Conservation (phyloP, 352 stramenopile genomes). For the Globisporangium megalacanthum region DNA sequence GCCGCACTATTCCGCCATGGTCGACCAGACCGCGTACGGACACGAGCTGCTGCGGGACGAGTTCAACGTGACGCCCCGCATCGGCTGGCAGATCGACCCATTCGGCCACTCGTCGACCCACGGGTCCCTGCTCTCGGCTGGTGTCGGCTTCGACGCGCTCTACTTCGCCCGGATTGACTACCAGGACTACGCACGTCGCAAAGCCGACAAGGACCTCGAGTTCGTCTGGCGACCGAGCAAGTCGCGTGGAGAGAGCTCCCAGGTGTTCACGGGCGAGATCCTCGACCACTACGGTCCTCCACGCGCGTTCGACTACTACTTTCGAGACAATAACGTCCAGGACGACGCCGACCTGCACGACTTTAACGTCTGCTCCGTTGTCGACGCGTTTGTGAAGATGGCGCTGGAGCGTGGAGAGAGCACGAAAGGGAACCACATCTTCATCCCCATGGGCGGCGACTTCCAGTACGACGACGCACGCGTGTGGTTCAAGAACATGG, state of each 20-base stretch:
- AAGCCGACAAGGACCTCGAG: slow-evolving; percentile 86
- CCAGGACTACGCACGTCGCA: slow-evolving; percentile 91
- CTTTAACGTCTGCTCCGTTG: slow-evolving; percentile 81
- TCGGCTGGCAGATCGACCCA: slow-evolving; percentile 98
- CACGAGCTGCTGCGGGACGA: slow-evolving; percentile 93
- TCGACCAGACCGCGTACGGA: slow-evolving; percentile 97
- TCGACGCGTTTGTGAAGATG: slow-evolving; percentile 85
- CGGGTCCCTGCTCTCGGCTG: slow-evolving; percentile 85
- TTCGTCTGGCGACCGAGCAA: slow-evolving; percentile 94
- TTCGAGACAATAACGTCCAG: slow-evolving; percentile 75
- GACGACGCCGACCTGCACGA: slow-evolving; percentile 83
- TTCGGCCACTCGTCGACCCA: slow-evolving; percentile 94
- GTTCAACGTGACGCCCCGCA: slow-evolving; percentile 92
- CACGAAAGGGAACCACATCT: slow-evolving; percentile 79
- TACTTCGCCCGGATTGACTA: slow-evolving; percentile 99
- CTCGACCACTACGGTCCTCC: slow-evolving; percentile 78
- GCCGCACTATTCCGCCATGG: slow-evolving; percentile 96
- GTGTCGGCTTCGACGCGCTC: slow-evolving; percentile 94
- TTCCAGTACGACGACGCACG: slow-evolving; percentile 91
- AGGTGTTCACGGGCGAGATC: slow-evolving; percentile 88
- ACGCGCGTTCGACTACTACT: slow-evolving; percentile 63
- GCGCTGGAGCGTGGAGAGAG: slow-evolving; percentile 56
- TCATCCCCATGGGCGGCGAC: slow-evolving; percentile 92
- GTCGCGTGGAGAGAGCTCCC: slow-evolving; percentile 71
- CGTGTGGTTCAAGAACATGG: slow-evolving; percentile 93